Evolutionary conservation across 768 basidiomycete species (phyloP).

Genomic region (Pisolithus orientalis): DNA sequence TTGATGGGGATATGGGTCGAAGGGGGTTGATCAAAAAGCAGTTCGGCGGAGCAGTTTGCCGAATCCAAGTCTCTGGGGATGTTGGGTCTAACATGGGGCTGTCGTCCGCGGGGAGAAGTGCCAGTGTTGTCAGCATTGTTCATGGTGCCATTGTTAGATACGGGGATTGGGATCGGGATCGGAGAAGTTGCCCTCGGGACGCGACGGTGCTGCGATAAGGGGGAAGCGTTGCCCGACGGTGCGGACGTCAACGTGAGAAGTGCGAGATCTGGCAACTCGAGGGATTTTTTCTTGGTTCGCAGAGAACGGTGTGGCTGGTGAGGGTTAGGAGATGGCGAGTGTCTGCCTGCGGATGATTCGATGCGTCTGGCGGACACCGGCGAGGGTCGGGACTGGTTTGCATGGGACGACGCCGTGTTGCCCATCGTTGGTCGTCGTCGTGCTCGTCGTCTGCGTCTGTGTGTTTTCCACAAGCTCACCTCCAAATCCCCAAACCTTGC

Average conservation of each 20-base stretch:
- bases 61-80: conserved; percentile 19
- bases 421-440: conserved; percentile 25
- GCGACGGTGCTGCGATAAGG: conserved; percentile 36
- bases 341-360: conserved; percentile 15
- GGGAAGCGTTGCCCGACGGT: conserved; percentile 34
- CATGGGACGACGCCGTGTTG: conserved; percentile 28
- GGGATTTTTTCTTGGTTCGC: conserved; percentile 62
- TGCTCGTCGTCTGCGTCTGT: conserved; percentile 8
- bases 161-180: conserved; percentile 42
- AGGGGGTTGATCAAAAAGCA: conserved; percentile 37
- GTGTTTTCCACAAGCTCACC: conserved; percentile 6
- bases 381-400: conserved; percentile 23
- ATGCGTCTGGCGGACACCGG: conserved; percentile 19
- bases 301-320: conserved; percentile 53
- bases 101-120: conserved; percentile 30
- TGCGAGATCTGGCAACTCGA: conserved; percentile 72
- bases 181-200: conserved; percentile 39
- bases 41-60: conserved; percentile 31
- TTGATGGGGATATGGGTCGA: conserved; percentile 38
- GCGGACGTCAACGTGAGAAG: conserved; percentile 42
- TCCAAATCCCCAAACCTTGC: conserved; percentile 13
- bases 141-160: conserved; percentile 31
- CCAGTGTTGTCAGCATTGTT: conserved; percentile 30
- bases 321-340: conserved; percentile 36
- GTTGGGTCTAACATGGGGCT: conserved; percentile 25